Evolutionary conservation across 805 yeast species (phyloP), one percentile per base, ranked within the genome.

Genomic region (Starmerella floricola): DNA sequence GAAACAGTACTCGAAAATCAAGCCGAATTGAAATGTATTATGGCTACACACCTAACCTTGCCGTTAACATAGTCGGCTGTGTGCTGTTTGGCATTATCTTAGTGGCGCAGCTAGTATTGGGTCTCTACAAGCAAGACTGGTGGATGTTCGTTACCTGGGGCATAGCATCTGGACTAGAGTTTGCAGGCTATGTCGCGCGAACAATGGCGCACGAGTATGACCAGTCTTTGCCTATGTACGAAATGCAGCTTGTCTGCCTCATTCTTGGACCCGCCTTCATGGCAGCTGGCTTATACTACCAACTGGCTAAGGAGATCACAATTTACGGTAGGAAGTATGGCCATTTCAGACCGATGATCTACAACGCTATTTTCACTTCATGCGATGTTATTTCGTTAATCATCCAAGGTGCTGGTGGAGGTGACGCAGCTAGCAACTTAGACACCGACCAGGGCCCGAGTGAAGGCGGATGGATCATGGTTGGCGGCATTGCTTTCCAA

Each of bases 251-350:
- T 48, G 71, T 77, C 42, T 67, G 78, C 53, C 62, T 84, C 42
- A 82, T 88, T 0, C 60, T 85, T 36, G 88, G 84, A 0, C 95
- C 95, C 0, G 84, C 83, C 17, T 79, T 85, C 58, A 65, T 81
- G 34, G 79, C 82, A 82, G 95, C 81, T 3, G 94, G 88, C 1
- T 66, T 85, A 2, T 86, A 85, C 61, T 79, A 71, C 50, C 65
- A 76, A 41, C 61, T 85, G 49, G 85, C 80, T 5, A 79, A 82
- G 59, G 52, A 79, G 38, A 65, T 77, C 36, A 74, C 78, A 42
- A 59, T 82, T 1, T 76, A 74, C 53, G 84, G 84, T 2, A 62
- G 65, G 43, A 55, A 62, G 15, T 76, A 61, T 49, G 74, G 86
- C 8, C 40, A 56, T 1, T 38, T 72, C 29, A 65, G 62, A 44